Base-by-base conservation (phyloP, 2,329 filamentous ascomycete species). In the Fusarium albidum region DNA sequence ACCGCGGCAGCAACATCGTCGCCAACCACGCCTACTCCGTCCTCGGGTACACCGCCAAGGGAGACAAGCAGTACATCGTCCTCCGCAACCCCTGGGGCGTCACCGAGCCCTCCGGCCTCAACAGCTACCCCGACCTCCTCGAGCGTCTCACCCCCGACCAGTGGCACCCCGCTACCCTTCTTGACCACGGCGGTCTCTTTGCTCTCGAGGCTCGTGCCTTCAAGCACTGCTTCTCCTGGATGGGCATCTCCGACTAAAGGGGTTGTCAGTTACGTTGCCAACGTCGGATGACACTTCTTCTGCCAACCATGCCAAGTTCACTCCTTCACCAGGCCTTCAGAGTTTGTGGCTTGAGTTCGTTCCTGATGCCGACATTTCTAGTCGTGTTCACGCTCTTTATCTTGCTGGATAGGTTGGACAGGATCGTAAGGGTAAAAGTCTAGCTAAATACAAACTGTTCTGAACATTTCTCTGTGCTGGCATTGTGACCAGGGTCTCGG, bases 1-100 rank as follows among this genome's bases (percentile, higher is more conserved):
- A 69, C 66, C 67, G 70, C 51, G 75, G 76, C 45, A 68, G 69
- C 68, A 77, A 77, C 64, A 59, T 78, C 10, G 76, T 77, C 6
- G 75, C 74, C 52, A 78, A 77, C 70, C 75, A 77, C 62, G 76
- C 75, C 45, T 77, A 78, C 70, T 75, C 73, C 28, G 68, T 78
- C 11, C 73, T 76, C 14, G 73, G 73, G 12, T 75, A 69, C 66
- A 67, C 69, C 35, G 61, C 68, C 43, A 55, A 69, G 38, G 75
- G 73, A 17, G 66, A 73, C 13, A 67, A 68, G 56, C 73, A 75
- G 59, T 77, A 77, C 67, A 68, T 77, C 43, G 73, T 77, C 48
- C 63, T 77, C 14, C 73, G 75, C 59, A 77, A 78, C 71, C 75
- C 75, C 3, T 78, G 74, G 74, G 75, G 75, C 28, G 71, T 76